Conservation (phyloP, 768 basidiomycete species). For the Russula sp. region DNA sequence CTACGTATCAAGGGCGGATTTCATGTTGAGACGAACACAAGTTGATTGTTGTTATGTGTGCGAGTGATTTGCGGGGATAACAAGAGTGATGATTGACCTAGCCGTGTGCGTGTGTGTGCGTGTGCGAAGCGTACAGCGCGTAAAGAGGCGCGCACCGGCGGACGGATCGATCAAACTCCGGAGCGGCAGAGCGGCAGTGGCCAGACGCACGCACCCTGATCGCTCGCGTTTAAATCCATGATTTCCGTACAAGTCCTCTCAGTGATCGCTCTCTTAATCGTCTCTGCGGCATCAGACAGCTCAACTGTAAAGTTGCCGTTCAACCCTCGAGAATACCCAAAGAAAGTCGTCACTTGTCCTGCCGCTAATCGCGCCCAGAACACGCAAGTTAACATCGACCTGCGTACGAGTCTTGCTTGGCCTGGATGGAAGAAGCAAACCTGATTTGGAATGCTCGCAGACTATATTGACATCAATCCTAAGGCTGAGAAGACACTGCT, state of each 20-base stretch:
- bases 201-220: no score
- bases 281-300: neutral
- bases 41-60: no score
- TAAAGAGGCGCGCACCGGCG: neutral
- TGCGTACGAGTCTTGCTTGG: constrained; percentile 4
- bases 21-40: no score
- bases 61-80: no score
- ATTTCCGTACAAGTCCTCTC: neutral
- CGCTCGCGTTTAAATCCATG: neutral
- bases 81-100: no score
- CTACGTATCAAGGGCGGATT: no score
- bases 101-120: no score
- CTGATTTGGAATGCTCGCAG: constrained; percentile 2
- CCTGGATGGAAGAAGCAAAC: no score
- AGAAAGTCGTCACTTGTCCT: constrained; percentile 13
- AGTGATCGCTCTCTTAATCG: neutral
- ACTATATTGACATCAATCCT: constrained; percentile 57
- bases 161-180: neutral
- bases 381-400: constrained; percentile 6
- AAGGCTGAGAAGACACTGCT: constrained; percentile 43
- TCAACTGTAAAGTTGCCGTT: neutral
- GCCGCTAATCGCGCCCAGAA: constrained; percentile 18
- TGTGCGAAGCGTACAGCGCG: neutral
- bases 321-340: constrained; percentile 14
- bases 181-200: neutral